Conservation (phyloP, 306 rosid species). For the Vigna radiata region DNA sequence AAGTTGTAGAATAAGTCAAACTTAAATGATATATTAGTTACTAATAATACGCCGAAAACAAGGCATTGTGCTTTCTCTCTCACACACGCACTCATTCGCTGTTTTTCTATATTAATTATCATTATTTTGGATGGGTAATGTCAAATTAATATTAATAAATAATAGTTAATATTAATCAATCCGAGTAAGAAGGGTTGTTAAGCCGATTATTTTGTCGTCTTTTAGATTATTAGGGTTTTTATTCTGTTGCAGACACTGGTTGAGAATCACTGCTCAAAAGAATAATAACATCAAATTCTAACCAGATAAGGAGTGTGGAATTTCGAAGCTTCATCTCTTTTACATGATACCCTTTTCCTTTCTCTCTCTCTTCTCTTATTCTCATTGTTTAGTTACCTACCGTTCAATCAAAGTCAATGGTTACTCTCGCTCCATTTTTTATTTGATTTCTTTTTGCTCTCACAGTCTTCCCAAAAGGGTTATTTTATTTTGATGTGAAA, state of each 20-base stretch:
- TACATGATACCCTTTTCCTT: background rate
- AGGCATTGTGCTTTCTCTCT: background rate
- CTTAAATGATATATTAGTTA: too few species aligned
- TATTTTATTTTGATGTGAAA: constrained; percentile 32
- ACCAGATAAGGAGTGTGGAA: constrained; percentile 46
- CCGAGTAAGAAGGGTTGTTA: constrained; percentile 38
- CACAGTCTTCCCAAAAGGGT: constrained; percentile 20
- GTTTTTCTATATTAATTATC: background rate
- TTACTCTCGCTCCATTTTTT: constrained; percentile 41
- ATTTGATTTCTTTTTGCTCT: constrained; percentile 34
- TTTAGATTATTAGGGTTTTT: constrained; percentile 60
- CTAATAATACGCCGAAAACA: background rate
- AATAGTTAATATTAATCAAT: background rate
- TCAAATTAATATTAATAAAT: constrained; percentile 5
- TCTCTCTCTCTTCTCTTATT: constrained; percentile 34
- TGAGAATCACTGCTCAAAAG: constrained; percentile 47
- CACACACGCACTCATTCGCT: background rate
- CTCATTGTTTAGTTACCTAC: background rate
- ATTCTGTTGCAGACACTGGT: constrained; percentile 37
- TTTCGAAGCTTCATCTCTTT: constrained; percentile 57
- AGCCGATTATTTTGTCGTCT: constrained; percentile 44
- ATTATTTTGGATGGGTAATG: background rate
- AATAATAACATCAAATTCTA: constrained; percentile 53
- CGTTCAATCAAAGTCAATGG: constrained; percentile 36
- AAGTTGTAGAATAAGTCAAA: too few species aligned